phyloP scores from a whole-genome alignment of 208 protist species.

The Borovskyia barvae region DNA sequence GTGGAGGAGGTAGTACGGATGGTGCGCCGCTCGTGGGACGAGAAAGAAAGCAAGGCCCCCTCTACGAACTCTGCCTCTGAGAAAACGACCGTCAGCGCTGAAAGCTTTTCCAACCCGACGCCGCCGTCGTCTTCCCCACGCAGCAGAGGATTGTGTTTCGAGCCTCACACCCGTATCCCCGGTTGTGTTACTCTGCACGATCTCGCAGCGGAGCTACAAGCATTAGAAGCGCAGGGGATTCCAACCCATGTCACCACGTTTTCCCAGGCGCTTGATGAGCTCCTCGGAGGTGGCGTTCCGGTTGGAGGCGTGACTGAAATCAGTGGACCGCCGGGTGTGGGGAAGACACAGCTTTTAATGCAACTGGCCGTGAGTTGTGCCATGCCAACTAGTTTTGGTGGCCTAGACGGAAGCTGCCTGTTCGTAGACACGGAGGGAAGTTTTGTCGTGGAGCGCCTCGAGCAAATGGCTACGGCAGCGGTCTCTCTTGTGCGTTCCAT shows the following conservation, averaged over 20 bases:
- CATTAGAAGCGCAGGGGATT: background rate
- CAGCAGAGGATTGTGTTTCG: no score
- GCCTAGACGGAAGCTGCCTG: slow-evolving; percentile 57
- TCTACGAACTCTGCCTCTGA: background rate
- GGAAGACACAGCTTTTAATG: slow-evolving; percentile 91
- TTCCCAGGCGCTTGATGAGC: slow-evolving; percentile 63
- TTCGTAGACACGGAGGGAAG: slow-evolving; percentile 94
- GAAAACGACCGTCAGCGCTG: no score
- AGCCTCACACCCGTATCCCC: slow-evolving; percentile 1
- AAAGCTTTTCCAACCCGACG: no score
- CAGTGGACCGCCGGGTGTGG: slow-evolving; percentile 84
- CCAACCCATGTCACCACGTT: slow-evolving; percentile 61
- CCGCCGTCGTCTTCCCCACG: no score
- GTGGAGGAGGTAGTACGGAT: slow-evolving; percentile 10
- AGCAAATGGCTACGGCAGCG: slow-evolving; percentile 70
- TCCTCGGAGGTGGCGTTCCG: slow-evolving; percentile 74
- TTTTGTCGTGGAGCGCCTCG: slow-evolving; percentile 71
- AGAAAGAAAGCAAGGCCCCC: background rate
- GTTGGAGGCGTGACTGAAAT: slow-evolving; percentile 74
- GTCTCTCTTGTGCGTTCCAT: slow-evolving; percentile 32
- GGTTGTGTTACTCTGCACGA: slow-evolving; percentile 16
- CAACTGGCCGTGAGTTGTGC: slow-evolving; percentile 82
- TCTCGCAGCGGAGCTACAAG: background rate
- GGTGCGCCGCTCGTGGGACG: background rate
- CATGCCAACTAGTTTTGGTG: slow-evolving; percentile 71